These are phyloP conservation scores for Hanseniaspora clermontiae DNA, from an alignment of 805 yeast genomes.

Conservation along the genomic window DNA sequence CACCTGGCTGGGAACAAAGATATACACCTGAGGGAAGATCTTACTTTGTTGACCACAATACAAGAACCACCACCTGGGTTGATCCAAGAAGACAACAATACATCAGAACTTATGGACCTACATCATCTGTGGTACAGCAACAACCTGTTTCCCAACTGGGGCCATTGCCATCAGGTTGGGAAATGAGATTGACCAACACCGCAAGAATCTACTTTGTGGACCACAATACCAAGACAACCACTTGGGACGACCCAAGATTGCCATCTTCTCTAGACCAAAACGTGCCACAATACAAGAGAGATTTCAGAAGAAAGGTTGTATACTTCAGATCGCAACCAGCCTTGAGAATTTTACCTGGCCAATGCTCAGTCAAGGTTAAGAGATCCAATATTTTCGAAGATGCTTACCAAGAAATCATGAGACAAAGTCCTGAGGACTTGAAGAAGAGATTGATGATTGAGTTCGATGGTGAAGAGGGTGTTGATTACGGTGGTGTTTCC, in stretches of 20 bases:
- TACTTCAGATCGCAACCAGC: slow-evolving; percentile 98
- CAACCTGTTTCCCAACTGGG: slow-evolving; percentile 97
- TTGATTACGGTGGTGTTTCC: slow-evolving; percentile 98
- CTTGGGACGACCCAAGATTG: slow-evolving; percentile 99
- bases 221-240: slow-evolving; percentile 96
- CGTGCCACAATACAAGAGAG: slow-evolving; percentile 98
- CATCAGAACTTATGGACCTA: slow-evolving; percentile 84
- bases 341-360: slow-evolving; percentile 91
- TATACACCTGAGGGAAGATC: slow-evolving; percentile 97
- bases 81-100: slow-evolving; percentile 99
- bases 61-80: slow-evolving; percentile 99
- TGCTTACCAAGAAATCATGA: slow-evolving; percentile 95
- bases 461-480: slow-evolving; percentile 98
- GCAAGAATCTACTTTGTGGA: slow-evolving; percentile 98
- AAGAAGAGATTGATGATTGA: slow-evolving; percentile 96
- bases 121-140: slow-evolving; percentile 75
- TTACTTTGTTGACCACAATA: slow-evolving; percentile 95
- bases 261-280: slow-evolving; percentile 96
- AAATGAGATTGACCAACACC: slow-evolving; percentile 96
- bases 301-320: slow-evolving; percentile 91
- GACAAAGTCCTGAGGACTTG: slow-evolving; percentile 96
- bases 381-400: slow-evolving; percentile 95
- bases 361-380: slow-evolving; percentile 94
- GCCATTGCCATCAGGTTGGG: slow-evolving; percentile 98
- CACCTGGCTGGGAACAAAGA: slow-evolving; percentile 98